Conservation (phyloP, 768 basidiomycete species). For the Roridomyces roridus region DNA sequence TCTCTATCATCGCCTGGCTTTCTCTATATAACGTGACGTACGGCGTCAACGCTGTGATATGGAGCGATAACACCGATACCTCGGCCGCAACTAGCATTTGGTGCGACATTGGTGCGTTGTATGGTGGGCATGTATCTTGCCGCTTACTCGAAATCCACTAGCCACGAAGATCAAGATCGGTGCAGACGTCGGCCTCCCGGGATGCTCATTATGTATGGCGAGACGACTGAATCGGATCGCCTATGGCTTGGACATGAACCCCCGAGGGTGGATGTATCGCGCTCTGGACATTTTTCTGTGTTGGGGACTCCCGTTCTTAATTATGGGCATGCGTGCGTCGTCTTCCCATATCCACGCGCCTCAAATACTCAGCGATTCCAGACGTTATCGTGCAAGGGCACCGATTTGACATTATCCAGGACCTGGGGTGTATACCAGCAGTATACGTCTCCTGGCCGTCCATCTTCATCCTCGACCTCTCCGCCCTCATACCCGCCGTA, state of each 20-base stretch:
- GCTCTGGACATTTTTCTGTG: constrained; percentile 27
- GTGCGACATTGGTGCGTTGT: constrained; percentile 48
- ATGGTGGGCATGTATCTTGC: neutral
- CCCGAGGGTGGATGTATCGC: constrained; percentile 20
- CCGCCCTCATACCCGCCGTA: constrained; percentile 27
- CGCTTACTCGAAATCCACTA: constrained; percentile 2
- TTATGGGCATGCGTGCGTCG: constrained; percentile 37
- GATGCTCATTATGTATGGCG: constrained; percentile 32
- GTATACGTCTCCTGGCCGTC: constrained; percentile 28
- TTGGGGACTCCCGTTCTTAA: constrained; percentile 36
- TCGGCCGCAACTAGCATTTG: constrained; percentile 32
- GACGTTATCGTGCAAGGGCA: constrained; percentile 38
- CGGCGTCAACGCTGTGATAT: constrained; percentile 46
- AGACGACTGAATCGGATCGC: constrained; percentile 36
- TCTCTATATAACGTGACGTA: constrained; percentile 35
- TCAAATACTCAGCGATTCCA: constrained; percentile 12
- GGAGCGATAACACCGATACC: constrained; percentile 39
- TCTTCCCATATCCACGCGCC: neutral
- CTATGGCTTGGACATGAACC: constrained; percentile 22
- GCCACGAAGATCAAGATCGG: constrained; percentile 37
- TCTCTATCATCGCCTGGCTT: constrained; percentile 40
- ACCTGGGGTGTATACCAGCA: constrained; percentile 36
- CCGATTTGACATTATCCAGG: constrained; percentile 41
- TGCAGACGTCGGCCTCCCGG: constrained; percentile 31
- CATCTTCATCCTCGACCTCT: constrained; percentile 26